Conservation (phyloP, 2,329 filamentous ascomycete species). For the Lasiodiplodia gonubiensis region DNA sequence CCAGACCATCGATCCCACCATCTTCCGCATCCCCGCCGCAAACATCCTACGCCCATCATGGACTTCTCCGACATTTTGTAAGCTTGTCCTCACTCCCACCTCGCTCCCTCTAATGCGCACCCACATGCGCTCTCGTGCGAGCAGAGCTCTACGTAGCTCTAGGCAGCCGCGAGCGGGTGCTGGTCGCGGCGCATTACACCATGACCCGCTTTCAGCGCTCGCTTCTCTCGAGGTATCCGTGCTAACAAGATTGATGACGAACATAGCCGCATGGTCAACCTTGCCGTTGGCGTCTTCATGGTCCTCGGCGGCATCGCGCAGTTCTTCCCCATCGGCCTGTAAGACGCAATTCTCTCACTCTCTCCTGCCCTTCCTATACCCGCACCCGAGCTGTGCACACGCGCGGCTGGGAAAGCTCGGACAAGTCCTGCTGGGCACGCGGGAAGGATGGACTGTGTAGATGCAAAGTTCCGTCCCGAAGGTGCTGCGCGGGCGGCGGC, state of each 20-base stretch:
- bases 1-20: constrained; percentile 5
- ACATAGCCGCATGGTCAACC: constrained; percentile 87
- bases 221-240: background rate
- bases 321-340: constrained; percentile 62
- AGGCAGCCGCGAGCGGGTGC: background rate
- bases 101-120: background rate
- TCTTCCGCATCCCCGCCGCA: background rate
- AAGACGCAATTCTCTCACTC: constrained; percentile 44
- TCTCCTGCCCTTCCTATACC: background rate
- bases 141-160: constrained; percentile 27
- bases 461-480: background rate
- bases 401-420: constrained; percentile 30
- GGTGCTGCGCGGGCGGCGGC: background rate
- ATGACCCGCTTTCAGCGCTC: constrained; percentile 2
- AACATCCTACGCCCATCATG: constrained; percentile 58
- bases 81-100: constrained; percentile 46
- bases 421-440: background rate
- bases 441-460: background rate
- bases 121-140: background rate
- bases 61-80: constrained; percentile 94
- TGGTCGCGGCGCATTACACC: background rate
- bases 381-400: constrained; percentile 23
- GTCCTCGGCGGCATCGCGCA: constrained; percentile 80
- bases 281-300: constrained; percentile 86
- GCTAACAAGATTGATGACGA: constrained; percentile 29